phyloP scores from a whole-genome alignment of 257 asterid species.

The Scutellaria galericulata region DNA sequence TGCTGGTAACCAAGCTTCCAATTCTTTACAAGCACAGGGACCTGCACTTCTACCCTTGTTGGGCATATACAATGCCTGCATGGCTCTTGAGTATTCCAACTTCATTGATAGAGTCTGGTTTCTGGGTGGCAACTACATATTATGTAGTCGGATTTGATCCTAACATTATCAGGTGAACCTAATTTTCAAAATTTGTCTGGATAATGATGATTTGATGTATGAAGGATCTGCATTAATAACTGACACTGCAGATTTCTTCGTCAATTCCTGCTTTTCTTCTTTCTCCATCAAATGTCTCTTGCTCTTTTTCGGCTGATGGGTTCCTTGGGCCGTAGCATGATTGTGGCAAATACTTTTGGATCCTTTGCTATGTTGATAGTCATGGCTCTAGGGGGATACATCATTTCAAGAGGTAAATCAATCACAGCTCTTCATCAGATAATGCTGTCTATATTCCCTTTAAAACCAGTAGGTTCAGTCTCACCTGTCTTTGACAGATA shows the following conservation, averaged over 20 bases:
- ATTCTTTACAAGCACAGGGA: constrained; percentile 93
- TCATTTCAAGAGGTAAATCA: constrained; percentile 85
- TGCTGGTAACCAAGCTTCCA: constrained; percentile 94
- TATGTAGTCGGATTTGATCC: constrained; percentile 94
- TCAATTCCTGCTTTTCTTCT: constrained; percentile 79
- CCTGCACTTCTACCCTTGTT: constrained; percentile 84
- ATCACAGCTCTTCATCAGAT: constrained; percentile 9
- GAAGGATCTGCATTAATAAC: constrained; percentile 33
- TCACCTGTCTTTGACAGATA: constrained; percentile 57
- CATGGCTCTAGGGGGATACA: constrained; percentile 94
- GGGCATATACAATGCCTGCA: constrained; percentile 95
- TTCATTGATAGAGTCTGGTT: constrained; percentile 82
- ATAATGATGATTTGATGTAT: constrained; percentile 21
- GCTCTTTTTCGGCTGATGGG: constrained; percentile 93
- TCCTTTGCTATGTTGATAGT: constrained; percentile 93
- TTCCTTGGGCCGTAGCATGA: constrained; percentile 91
- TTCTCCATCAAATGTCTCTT: constrained; percentile 91
- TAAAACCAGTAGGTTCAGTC: constrained; percentile 5
- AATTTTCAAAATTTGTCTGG: constrained; percentile 17
- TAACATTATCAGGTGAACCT: constrained; percentile 69
- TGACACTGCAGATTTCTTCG: constrained; percentile 66
- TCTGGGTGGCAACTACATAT: constrained; percentile 91
- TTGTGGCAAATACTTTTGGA: constrained; percentile 97
- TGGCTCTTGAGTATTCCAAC: constrained; percentile 89
- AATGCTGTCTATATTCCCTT: constrained; percentile 5